Evolutionary conservation across 2,329 filamentous ascomycete genomes (phyloP), one percentile per base, ranked within the genome.

Genomic region (Septoria linicola): DNA sequence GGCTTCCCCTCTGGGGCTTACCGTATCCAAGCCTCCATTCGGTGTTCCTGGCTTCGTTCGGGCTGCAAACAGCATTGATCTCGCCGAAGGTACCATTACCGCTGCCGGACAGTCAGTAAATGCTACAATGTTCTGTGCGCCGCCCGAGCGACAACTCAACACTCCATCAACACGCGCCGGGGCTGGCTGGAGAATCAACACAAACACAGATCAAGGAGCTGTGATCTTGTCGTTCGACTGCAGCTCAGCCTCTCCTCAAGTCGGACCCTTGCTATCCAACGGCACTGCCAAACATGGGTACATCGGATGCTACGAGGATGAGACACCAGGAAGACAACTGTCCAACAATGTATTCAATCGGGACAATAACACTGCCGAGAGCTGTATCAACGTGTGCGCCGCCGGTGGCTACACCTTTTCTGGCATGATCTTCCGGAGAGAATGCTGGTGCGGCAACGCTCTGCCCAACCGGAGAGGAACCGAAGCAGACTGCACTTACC

Each of bases 261-360:
- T 51, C 8, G 49, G 49, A 10, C 49, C 49, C 16, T 19, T 40
- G 8, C 36, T 46, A 10, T 25, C 49, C 14, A 51, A 51, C 20
- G 49, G 49, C 7, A 51, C 49, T 17, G 14, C 41, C 35, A 16
- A 41, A 17, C 40, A 30, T 16, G 44, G 32, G 10, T 47, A 47
- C 20, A 23, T 37, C 11, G 70, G 69, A 11, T 72, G 70, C 59
- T 72, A 61, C 55, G 63, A 62, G 6, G 68, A 71, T 43, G 54
- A 60, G 16, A 57, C 40, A 14, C 54, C 61, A 1, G 49, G 0
- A 51, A 53, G 14, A 56, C 63, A 3, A 4, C 54, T 70, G 13
- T 19, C 57, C 3, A 60, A 61, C 21, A 49, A 59, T 45, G 52
- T 58, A 20, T 70, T 66, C 44, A 57, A 61, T n/a, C 59, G 55